Evolutionary conservation across 805 yeast genomes (phyloP), one percentile per base, ranked within the genome.

Genomic region (Candida pseudoglaebosa): DNA sequence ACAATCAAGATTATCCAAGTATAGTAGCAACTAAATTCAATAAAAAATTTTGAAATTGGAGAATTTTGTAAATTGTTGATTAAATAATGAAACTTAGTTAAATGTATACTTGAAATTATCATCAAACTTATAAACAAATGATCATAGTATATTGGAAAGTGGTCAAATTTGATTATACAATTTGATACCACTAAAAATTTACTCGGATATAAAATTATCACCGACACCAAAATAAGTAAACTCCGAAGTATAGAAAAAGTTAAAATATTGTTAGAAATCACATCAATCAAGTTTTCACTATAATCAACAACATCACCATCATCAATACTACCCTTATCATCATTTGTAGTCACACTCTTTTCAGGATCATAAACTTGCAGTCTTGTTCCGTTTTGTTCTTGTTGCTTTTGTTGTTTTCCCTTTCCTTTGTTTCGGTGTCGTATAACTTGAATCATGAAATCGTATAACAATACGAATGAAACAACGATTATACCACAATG

Each of bases 1-100:
- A 46, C 14, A 5, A 38, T 13, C 15, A 57, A 24, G 9, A 59
- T 36, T 4, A 51, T 15, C 29, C 52, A 46, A 28, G 45, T 37
- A 40, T 61, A 60, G 21, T 45, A 35, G 57, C 61, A 56, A 10
- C 45, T 46, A 39, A 54, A 53, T 28, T 48, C 46, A 24, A 48
- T 30, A 12, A 52, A 28, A 10, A 46, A 36, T 18, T 46, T 39
- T 4, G 58, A 53, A 39, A 46, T 52, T 22, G 39, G 32, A 14
- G 30, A 26, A 28, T 39, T 24, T n/a, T 38, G 35, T 15, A 47
- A 49, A 37, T 47, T 48, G 22, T 36, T 45, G n/a, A 48, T 31
- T 9, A 42, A 40, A 16, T 38, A 26, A 24, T 39, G 32, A 17
- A 56, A 41, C 32, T 42, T 48, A 19, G 5, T 14, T n/a, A 38